Percentiles rank a stretch among this genome's conserved stretches.
Conservation (phyloP, 2,329 filamentous ascomycete species). For the Aspergillus aculeatus region DNA sequence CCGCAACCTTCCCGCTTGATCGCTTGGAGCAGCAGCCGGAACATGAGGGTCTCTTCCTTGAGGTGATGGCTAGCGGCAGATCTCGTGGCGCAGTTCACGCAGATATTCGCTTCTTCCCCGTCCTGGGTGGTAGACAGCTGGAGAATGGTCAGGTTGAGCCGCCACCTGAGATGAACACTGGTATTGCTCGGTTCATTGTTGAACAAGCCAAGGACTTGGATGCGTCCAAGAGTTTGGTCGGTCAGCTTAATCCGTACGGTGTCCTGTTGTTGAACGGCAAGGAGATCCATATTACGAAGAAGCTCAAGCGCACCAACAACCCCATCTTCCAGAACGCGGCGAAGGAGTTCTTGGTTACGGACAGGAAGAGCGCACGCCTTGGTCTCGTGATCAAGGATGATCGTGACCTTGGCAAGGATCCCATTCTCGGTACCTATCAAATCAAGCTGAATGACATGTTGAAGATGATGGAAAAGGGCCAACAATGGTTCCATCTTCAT, state of each 20-base stretch:
- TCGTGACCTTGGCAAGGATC: conserved; percentile 78
- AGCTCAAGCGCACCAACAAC: conserved; percentile 94
- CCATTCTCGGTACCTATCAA: conserved; percentile 85
- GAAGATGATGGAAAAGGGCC: conserved; percentile 83
- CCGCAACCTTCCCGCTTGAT: conserved; percentile 81
- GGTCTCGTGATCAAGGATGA: conserved; percentile 95
- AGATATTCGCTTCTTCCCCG: conserved; percentile 93
- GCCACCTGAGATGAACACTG: conserved; percentile 84
- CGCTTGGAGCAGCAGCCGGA: conserved; percentile 73
- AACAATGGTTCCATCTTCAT: conserved; percentile 92
- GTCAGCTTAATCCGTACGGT: conserved; percentile 87
- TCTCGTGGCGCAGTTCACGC: conserved; percentile 74
- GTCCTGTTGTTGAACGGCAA: conserved; percentile 86
- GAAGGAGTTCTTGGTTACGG: conserved; percentile 93
- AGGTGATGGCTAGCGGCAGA: conserved; percentile 81
- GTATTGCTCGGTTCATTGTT: conserved; percentile 88
- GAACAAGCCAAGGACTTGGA: conserved; percentile 97
- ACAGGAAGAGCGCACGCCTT: conserved; percentile 84
- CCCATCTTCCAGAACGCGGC: conserved; percentile 92
- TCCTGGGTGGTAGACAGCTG: conserved; percentile 65
- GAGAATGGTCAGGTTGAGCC: conserved; percentile 77
- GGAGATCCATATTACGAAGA: conserved; percentile 83
- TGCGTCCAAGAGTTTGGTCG: conserved; percentile 85
- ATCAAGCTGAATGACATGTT: conserved; percentile 94
- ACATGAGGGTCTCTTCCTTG: conserved; percentile 80